Evolutionary conservation across 2,329 filamentous ascomycete genomes (phyloP).

Genomic region (Verticillium zaregamsianum): DNA sequence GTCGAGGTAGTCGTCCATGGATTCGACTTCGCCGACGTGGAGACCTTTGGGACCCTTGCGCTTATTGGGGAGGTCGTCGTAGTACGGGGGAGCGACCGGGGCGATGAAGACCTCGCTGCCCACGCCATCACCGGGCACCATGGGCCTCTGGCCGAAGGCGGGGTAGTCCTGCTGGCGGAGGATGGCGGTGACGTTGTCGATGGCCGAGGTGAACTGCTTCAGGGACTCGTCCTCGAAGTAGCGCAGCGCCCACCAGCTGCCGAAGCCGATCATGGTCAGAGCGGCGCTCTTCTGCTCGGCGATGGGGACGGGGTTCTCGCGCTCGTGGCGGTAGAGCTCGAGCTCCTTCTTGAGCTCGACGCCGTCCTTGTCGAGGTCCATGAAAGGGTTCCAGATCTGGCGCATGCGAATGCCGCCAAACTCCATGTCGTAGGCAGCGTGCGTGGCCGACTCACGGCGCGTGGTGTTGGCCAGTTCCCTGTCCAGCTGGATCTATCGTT

Average conservation of each 20-base stretch:
- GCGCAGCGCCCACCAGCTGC: slow-evolving; percentile 19
- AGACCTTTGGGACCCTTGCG: slow-evolving; percentile 16
- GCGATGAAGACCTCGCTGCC: slow-evolving; percentile 23
- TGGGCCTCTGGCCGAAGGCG: slow-evolving; percentile 13
- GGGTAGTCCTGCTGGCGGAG: slow-evolving; percentile 16
- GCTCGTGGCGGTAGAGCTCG: slow-evolving; percentile 15
- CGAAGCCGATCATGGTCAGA: slow-evolving; percentile 19
- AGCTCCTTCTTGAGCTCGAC: slow-evolving; percentile 16
- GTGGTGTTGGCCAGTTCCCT: neutral
- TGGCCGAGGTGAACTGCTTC: slow-evolving; percentile 11
- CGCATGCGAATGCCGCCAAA: slow-evolving; percentile 42
- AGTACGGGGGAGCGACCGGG: slow-evolving; percentile 19
- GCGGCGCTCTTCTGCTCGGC: slow-evolving; percentile 15
- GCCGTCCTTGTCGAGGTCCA: slow-evolving; percentile 37
- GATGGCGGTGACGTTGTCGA: slow-evolving; percentile 19
- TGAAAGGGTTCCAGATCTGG: slow-evolving; percentile 59
- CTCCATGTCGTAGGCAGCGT: slow-evolving; percentile 23
- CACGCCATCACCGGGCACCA: slow-evolving; percentile 18
- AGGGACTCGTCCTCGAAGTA: slow-evolving; percentile 10
- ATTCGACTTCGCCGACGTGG: slow-evolving; percentile 18
- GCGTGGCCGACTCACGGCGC: neutral
- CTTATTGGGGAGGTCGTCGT: slow-evolving; percentile 3
- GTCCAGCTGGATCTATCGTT: neutral
- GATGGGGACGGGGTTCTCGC: slow-evolving; percentile 10
- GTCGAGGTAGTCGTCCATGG: slow-evolving; percentile 15